Conservation (phyloP, 2,329 filamentous ascomycete species). For the Coniochaeta hoffmannii region DNA sequence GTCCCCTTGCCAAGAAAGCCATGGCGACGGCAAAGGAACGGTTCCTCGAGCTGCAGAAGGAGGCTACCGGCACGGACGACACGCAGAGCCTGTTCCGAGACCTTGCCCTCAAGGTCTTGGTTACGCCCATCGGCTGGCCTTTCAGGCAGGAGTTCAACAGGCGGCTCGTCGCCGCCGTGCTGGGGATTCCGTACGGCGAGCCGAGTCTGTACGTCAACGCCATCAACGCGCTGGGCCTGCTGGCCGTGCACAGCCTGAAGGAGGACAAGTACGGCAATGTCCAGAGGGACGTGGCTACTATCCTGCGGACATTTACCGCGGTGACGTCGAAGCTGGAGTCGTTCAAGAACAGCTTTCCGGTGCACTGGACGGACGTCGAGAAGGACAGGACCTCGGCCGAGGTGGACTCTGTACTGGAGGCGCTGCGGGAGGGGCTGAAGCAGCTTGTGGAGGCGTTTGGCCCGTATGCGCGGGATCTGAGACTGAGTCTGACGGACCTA, state of each 20-base stretch:
- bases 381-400: constrained; percentile 50
- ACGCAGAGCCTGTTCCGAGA: constrained; percentile 39
- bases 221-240: constrained; percentile 57
- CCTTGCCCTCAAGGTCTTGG: constrained; percentile 37
- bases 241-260: constrained; percentile 64
- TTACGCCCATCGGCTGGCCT: constrained; percentile 52
- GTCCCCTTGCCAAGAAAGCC: constrained; percentile 42
- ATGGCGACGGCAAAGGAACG: constrained; percentile 39
- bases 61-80: constrained; percentile 42
- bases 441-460: constrained; percentile 66
- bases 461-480: constrained; percentile 63
- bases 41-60: constrained; percentile 46
- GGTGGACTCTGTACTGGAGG: constrained; percentile 61
- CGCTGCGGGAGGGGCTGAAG: constrained; percentile 57
- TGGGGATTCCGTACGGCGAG: constrained; percentile 68
- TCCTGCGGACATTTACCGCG: constrained; percentile 65
- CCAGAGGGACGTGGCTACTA: constrained; percentile 67
- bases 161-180: constrained; percentile 57
- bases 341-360: constrained; percentile 51
- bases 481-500: constrained; percentile 64
- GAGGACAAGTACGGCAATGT: constrained; percentile 85
- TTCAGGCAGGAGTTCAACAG: constrained; percentile 65
- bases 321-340: constrained; percentile 63
- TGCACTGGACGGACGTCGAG: constrained; percentile 75
- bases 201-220: constrained; percentile 63